Base-by-base conservation (phyloP, 2,329 filamentous ascomycete genomes). In the Talaromyces sp. region DNA sequence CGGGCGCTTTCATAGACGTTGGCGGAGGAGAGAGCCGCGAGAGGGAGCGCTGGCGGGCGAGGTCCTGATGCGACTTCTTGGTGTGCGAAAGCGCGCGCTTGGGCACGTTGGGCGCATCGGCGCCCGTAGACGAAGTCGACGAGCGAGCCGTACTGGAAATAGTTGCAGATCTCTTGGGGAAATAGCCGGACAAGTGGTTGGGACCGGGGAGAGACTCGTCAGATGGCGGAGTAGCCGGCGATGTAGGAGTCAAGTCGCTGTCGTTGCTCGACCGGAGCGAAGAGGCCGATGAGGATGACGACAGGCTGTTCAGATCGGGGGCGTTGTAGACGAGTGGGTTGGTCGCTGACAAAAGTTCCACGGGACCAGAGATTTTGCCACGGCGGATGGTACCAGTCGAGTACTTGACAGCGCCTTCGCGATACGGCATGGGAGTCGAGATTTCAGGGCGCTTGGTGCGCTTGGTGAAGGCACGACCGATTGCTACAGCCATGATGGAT, bases 301-400 rank as follows among this genome's bases (percentile, higher is more conserved):
- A 69, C 12, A 60, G 48, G 55, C 70, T 74, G 51, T 80, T 79
- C 63, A 97, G 87, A 71, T 97, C 89, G 56, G 93, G 93, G 10
- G 94, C 92, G 71, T 93, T 93, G 82, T 96, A 96, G 8, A 91
- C 92, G 58, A 97, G 87, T 84, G 95, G 91, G 76, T 97, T 99
- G 67, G 94, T 97, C 5, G 93, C 96, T 62, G 94, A 95, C 54
- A 97, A 81, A 64, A 99, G 83, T 75, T 92, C 88, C 57, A 96
- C 83, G 0, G 94, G 94, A 3, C 83, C 85, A 1, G 94, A 99
- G 72, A 99, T 99, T 63, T 77, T 75, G 62, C 70, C 75, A 54
- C 78, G 75, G 61, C 78, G 76, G 66, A 80, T 79, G 19, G 74
- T 76, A 31, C 75, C 78, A 9, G 77, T 69, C 32, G 74, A 70